A percentile compares a stretch with the other conserved stretches of the same genome.
These are phyloP conservation scores for Adansonia gregorii DNA, from an alignment of 441 rosid genomes.

Conservation along the genomic window DNA sequence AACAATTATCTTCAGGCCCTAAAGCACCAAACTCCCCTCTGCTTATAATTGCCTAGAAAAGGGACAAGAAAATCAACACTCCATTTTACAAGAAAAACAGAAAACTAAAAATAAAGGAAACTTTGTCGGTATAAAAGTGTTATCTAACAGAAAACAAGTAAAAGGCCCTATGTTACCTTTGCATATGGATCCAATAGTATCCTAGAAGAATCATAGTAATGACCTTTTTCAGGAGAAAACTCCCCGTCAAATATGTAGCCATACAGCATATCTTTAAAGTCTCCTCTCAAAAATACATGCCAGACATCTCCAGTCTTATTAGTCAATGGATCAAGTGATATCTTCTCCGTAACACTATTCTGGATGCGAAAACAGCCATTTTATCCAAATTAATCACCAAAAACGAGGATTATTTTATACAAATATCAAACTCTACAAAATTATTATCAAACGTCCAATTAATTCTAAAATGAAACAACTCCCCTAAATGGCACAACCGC, in stretches of 20 bases:
- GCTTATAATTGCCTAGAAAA: constrained; percentile 76
- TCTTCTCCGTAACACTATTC: constrained; percentile 73
- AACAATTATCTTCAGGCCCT: constrained; percentile 67
- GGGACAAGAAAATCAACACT: constrained; percentile 21
- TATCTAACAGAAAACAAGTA: background rate
- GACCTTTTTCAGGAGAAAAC: constrained; percentile 72
- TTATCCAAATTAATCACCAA: constrained; percentile 2
- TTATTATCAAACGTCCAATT: background rate
- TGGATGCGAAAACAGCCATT: constrained; percentile 36
- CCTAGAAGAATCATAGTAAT: constrained; percentile 56
- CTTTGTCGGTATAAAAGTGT: background rate
- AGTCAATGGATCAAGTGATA: constrained; percentile 62
- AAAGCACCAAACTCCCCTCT: constrained; percentile 80
- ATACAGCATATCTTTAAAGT: constrained; percentile 71
- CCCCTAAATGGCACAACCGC: background rate
- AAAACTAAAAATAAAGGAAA: background rate
- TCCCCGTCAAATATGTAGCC: constrained; percentile 80
- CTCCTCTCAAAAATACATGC: constrained; percentile 84
- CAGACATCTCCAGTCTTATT: constrained; percentile 84
- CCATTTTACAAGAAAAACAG: background rate
- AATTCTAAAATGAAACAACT: background rate
- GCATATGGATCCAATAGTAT: constrained; percentile 91
- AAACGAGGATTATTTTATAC: background rate
- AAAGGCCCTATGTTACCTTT: constrained; percentile 48
- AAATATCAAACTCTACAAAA: background rate